A percentile compares a stretch with the other conserved stretches of the same genome.
Conservation (phyloP, 768 basidiomycete genomes). For the Ramaria sp. region DNA sequence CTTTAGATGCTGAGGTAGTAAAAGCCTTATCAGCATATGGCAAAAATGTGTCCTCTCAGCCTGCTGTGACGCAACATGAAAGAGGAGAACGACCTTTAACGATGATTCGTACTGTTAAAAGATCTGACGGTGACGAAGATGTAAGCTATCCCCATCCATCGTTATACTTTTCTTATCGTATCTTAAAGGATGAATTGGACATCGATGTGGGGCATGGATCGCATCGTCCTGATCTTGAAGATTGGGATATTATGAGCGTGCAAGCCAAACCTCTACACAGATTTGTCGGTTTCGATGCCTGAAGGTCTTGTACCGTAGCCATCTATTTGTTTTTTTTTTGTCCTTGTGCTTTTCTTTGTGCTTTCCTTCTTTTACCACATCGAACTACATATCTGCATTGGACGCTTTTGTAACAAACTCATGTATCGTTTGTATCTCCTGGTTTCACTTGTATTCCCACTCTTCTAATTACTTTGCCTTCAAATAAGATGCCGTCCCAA, state of each 20-base stretch:
- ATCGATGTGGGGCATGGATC: slow-evolving; percentile 6
- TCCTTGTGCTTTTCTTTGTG: background rate
- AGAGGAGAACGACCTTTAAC: slow-evolving; percentile 7
- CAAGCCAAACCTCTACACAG: slow-evolving; percentile 3
- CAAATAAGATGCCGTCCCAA: background rate
- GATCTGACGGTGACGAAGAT: slow-evolving; percentile 9
- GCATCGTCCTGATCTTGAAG: background rate
- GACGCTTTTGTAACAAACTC: background rate
- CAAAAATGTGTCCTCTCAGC: slow-evolving; percentile 33
- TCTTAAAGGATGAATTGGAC: slow-evolving; percentile 1
- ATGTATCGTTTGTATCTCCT: background rate
- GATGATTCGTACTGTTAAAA: slow-evolving; percentile 9
- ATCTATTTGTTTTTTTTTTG: background rate
- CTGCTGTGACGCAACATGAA: slow-evolving; percentile 15
- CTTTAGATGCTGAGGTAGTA: slow-evolving; percentile 54
- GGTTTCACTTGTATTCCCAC: background rate
- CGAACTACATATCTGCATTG: background rate
- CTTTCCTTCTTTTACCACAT: background rate
- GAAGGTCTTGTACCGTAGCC: background rate
- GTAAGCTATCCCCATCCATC: background rate
- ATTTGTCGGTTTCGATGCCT: slow-evolving; percentile 10
- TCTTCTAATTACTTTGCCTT: background rate
- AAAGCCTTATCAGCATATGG: slow-evolving; percentile 42
- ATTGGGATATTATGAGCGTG: slow-evolving; percentile 6
- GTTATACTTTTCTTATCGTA: background rate